These are phyloP conservation scores for Ustilago hordei DNA, from an alignment of 1,284 basidiomycete genomes.

Conservation along the genomic window DNA sequence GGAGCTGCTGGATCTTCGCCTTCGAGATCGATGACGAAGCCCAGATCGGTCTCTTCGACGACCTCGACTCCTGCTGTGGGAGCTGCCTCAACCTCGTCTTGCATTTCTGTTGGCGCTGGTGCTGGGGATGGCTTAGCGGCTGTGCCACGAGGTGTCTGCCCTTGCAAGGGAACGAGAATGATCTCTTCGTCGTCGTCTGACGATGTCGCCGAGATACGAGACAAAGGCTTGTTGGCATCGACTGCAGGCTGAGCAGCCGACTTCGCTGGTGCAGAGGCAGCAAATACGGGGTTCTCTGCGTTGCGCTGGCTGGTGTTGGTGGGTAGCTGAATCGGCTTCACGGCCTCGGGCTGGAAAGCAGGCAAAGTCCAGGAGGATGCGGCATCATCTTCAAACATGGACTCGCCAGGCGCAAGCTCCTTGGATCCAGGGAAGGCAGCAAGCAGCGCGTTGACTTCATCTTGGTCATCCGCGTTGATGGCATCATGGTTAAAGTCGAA, in stretches of 20 bases:
- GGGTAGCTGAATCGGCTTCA: neutral
- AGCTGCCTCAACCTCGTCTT: neutral
- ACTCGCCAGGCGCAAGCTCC: slow-evolving; percentile 42
- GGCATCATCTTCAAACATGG: slow-evolving; percentile 37
- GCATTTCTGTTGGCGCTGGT: neutral
- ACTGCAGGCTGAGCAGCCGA: neutral
- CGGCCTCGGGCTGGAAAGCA: slow-evolving; percentile 29
- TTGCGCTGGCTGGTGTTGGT: neutral
- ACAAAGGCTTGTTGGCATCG: slow-evolving; percentile 9
- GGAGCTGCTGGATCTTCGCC: slow-evolving; percentile 33
- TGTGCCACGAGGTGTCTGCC: neutral
- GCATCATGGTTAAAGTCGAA: slow-evolving; percentile 22
- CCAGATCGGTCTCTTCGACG: slow-evolving; percentile 20
- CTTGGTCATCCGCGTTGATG: slow-evolving; percentile 19
- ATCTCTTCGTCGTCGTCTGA: slow-evolving; percentile 42
- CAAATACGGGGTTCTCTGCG: neutral
- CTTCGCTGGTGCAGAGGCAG: neutral
- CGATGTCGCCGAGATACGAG: slow-evolving; percentile 19
- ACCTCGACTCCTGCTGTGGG: slow-evolving; percentile 23
- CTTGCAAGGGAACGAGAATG: slow-evolving; percentile 27
- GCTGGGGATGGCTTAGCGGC: neutral
- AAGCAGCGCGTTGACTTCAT: slow-evolving; percentile 49
- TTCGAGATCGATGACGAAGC: slow-evolving; percentile 50
- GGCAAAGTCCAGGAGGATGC: slow-evolving; percentile 26
- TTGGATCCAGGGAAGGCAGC: slow-evolving; percentile 53